These are phyloP conservation scores for Penicillium longicatenatum DNA, from an alignment of 495 filamentous ascomycete genomes.

Conservation along the genomic window DNA sequence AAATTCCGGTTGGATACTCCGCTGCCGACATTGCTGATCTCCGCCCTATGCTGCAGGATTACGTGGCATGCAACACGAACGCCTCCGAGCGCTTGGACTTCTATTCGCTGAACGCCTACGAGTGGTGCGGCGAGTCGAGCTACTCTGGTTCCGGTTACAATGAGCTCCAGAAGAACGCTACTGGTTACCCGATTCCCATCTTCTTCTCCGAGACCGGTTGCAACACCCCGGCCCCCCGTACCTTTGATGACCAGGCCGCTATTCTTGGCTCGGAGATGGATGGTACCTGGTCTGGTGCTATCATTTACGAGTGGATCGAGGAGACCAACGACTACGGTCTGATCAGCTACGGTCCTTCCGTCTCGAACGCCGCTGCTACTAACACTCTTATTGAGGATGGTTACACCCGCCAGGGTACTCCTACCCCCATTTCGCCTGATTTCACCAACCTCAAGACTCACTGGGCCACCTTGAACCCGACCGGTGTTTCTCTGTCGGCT, in stretches of 20 bases:
- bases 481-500: constrained; percentile 61
- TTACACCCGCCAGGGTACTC: constrained; percentile 69
- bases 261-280: constrained; percentile 76
- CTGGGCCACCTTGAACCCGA: constrained; percentile 73
- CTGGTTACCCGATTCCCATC: constrained; percentile 71
- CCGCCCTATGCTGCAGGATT: constrained; percentile 86
- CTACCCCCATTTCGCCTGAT: constrained; percentile 72
- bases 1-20: constrained; percentile 85
- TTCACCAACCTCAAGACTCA: constrained; percentile 74
- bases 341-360: constrained; percentile 67
- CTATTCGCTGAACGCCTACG: constrained; percentile 83
- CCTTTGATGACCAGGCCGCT: constrained; percentile 73
- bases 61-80: constrained; percentile 75
- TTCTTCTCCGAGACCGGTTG: constrained; percentile 86
- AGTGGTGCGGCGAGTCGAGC: constrained; percentile 75
- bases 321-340: constrained; percentile 85
- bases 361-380: constrained; percentile 33
- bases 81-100: constrained; percentile 75
- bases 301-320: constrained; percentile 90
- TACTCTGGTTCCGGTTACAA: constrained; percentile 71
- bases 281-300: constrained; percentile 76
- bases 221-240: constrained; percentile 65
- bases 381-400: constrained; percentile 60
- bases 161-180: constrained; percentile 59
- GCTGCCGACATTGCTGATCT: constrained; percentile 83